Conservation (phyloP, 2,329 filamentous ascomycete genomes). For the Pseudogymnoascus sp. region DNA sequence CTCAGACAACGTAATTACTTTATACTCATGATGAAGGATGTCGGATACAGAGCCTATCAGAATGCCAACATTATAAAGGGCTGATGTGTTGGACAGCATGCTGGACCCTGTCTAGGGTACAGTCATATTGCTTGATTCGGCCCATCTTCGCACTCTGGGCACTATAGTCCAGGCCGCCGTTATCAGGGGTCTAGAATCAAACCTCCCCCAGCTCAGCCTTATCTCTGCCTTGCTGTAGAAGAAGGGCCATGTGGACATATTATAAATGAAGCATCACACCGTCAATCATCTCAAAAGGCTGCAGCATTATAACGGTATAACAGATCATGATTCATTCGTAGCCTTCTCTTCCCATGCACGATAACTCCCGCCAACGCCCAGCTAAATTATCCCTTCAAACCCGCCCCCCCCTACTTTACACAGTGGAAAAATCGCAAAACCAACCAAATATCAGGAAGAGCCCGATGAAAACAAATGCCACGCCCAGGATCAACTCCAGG, state of each 20-base stretch:
- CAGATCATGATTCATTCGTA: constrained; percentile 3
- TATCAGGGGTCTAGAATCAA: not conserved
- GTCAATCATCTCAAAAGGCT: not conserved
- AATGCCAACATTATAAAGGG: not conserved
- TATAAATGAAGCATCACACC: not conserved
- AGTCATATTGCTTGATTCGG: not conserved
- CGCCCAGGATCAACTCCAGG: not conserved
- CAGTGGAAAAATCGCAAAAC: not conserved
- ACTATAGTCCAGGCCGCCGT: not conserved
- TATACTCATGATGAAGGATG: not conserved
- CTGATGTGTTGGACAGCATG: not conserved
- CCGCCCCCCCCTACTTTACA: not conserved
- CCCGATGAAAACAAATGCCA: not conserved
- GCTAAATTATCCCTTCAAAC: constrained; percentile 4
- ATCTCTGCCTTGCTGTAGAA: not conserved
- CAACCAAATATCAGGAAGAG: not conserved
- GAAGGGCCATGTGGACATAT: not conserved
- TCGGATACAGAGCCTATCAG: not conserved
- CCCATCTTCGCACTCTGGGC: not conserved
- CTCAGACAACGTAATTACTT: not conserved
- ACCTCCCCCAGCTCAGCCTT: not conserved
- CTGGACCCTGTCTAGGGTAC: not conserved
- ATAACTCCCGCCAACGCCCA: constrained; percentile 2
- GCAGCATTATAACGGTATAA: not conserved
- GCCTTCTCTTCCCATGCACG: constrained; percentile 2